phyloP scores from a whole-genome alignment of 163 green algal genomes.

The Scenedesmus sp. region DNA sequence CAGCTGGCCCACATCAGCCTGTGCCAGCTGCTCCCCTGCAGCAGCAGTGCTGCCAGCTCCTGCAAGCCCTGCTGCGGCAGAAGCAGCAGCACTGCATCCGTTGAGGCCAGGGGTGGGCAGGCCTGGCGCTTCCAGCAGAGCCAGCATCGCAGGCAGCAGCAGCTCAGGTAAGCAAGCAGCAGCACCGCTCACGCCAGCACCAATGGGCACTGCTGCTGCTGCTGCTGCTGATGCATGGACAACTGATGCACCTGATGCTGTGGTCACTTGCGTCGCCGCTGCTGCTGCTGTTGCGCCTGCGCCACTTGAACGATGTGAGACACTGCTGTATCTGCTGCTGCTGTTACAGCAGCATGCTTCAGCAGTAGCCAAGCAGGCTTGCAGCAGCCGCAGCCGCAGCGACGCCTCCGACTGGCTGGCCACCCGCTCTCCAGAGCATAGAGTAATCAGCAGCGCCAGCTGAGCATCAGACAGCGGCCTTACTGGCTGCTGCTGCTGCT shows the following conservation, averaged over 20 bases:
- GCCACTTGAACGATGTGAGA: not conserved
- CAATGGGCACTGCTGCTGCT: slow-evolving; percentile 9
- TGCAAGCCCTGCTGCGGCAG: not conserved
- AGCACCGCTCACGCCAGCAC: not conserved
- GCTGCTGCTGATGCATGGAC: not conserved
- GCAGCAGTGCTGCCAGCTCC: not conserved
- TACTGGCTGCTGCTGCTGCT: slow-evolving; percentile 27
- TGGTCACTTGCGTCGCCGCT: slow-evolving; percentile 10
- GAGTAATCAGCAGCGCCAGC: slow-evolving; percentile 16
- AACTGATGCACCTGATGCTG: slow-evolving; percentile 7
- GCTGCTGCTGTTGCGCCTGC: not conserved
- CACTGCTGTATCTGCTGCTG: not conserved
- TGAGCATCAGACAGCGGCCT: slow-evolving; percentile 14
- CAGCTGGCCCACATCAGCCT: not conserved
- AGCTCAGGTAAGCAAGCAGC: not conserved
- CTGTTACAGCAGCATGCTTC: slow-evolving; percentile 8
- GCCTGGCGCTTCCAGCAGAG: slow-evolving; percentile 6
- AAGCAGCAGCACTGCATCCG: not conserved
- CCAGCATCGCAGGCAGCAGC: slow-evolving; percentile 45
- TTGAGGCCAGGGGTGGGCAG: not conserved
- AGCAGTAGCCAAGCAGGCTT: slow-evolving; percentile 24
- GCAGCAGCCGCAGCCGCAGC: slow-evolving; percentile 44
- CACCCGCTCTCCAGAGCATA: not conserved
- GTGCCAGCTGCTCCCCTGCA: not conserved
- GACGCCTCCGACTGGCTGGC: slow-evolving; percentile 18